A percentile compares a stretch with the other conserved stretches of the same genome.
phyloP scores from a whole-genome alignment of 768 basidiomycete species.

The Collybia sordida region DNA sequence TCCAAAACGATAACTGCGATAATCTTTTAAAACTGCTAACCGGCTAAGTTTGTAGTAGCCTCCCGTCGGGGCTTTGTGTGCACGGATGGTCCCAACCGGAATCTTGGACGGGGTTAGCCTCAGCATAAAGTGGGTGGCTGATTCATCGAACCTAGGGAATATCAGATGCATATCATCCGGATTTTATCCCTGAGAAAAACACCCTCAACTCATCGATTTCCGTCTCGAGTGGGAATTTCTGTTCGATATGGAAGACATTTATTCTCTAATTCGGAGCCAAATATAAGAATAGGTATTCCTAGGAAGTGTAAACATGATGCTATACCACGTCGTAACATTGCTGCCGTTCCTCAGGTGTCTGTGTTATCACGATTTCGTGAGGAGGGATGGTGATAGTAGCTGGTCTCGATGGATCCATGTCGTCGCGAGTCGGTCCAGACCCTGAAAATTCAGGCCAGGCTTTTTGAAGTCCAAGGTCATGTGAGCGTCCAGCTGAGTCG shows the following conservation, averaged over 20 bases:
- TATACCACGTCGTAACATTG: conserved; percentile 64
- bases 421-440: background rate
- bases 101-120: conserved; percentile 58
- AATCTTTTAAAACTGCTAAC: conserved; percentile 65
- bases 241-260: conserved; percentile 62
- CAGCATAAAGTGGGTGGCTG: conserved; percentile 70
- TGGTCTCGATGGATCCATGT: background rate
- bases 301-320: background rate
- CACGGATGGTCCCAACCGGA: conserved; percentile 74
- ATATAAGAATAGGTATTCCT: conserved; percentile 1
- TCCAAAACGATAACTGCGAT: conserved; percentile 65
- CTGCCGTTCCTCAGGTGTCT: conserved; percentile 48
- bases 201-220: conserved; percentile 72
- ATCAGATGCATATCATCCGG: background rate
- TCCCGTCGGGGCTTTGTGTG: conserved; percentile 31
- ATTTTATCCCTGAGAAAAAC: conserved; percentile 1
- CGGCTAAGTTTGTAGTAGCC: conserved; percentile 73
- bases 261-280: conserved; percentile 32
- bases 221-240: conserved; percentile 68
- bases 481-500: no score
- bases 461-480: no score
- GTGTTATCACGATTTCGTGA: conserved; percentile 59
- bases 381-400: conserved; percentile 23
- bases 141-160: conserved; percentile 54
- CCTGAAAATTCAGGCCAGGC: background rate